These are phyloP conservation scores for Hanseniaspora lachancei DNA, from an alignment of 805 yeast genomes.

Conservation along the genomic window DNA sequence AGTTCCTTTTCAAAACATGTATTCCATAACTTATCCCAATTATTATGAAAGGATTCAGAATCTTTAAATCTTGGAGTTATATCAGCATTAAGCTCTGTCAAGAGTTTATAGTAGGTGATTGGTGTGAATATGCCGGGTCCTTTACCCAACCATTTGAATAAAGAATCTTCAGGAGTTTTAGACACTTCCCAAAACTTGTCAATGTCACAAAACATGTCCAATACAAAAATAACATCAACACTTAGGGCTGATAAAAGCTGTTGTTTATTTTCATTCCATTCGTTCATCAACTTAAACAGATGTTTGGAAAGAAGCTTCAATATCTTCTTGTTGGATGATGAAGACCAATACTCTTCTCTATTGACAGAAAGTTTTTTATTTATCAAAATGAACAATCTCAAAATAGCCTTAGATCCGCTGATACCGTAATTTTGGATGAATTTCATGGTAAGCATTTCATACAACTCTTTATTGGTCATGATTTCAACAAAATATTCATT, in stretches of 20 bases:
- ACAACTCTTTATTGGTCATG: not conserved
- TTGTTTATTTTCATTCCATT: conserved; percentile 20
- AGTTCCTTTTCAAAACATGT: conserved; percentile 22
- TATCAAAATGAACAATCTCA: not conserved
- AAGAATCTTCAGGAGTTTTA: conserved; percentile 34
- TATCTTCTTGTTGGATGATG: conserved; percentile 18
- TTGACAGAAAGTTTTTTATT: not conserved
- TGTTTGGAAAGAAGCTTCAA: conserved; percentile 27
- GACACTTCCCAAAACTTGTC: conserved; percentile 44
- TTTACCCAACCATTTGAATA: conserved; percentile 35
- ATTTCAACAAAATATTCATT: conserved; percentile 1
- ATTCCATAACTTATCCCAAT: conserved; percentile 24
- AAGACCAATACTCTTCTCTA: conserved; percentile 13
- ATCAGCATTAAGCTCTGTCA: conserved; percentile 14
- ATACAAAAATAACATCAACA: conserved; percentile 37
- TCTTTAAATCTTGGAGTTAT: conserved; percentile 13
- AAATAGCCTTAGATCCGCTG: not conserved
- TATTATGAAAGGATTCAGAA: conserved; percentile 9
- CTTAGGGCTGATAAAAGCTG: conserved; percentile 31
- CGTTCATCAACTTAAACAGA: conserved; percentile 20
- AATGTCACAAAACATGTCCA: conserved; percentile 33
- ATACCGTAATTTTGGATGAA: not conserved
- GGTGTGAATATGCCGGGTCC: conserved; percentile 42
- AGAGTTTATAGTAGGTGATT: conserved; percentile 34
- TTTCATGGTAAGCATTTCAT: not conserved